Percentiles rank a stretch among this genome's conserved stretches.
Evolutionary conservation across 805 yeast species (phyloP).

Genomic region (Myxozyma neotropica): DNA sequence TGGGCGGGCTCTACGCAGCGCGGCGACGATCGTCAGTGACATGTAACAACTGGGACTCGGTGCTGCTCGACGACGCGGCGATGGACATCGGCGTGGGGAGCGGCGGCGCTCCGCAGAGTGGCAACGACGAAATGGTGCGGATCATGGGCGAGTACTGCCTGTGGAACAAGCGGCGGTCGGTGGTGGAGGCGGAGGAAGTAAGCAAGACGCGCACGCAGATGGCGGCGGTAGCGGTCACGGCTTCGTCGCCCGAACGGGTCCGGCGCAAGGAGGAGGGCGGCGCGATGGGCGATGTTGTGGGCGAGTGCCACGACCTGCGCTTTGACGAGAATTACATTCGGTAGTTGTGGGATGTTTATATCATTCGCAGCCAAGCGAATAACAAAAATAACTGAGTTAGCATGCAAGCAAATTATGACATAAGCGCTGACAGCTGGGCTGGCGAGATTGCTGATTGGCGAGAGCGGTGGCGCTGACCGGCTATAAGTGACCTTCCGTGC

Average conservation of each 20-base stretch:
- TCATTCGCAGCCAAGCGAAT: neutral
- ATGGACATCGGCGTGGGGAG: constrained; percentile 6
- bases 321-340: constrained; percentile 13
- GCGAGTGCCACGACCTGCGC: constrained; percentile 1
- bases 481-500: neutral
- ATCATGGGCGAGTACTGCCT: constrained; percentile 12
- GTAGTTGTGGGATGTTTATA: neutral
- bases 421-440: too few species aligned
- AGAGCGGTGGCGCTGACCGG: neutral
- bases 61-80: constrained; percentile 8
- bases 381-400: too few species aligned
- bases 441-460: neutral
- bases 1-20: neutral
- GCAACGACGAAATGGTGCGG: constrained; percentile 8
- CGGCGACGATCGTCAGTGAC: neutral
- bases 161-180: constrained; percentile 9
- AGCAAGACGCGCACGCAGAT: neutral
- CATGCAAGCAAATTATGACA: too few species aligned
- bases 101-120: neutral
- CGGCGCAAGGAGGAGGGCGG: neutral
- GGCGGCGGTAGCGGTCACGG: too few species aligned
- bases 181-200: neutral
- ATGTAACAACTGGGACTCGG: constrained; percentile 7
- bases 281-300: neutral
- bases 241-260: too few species aligned